Evolutionary conservation across 371 early-diverging fungal species (phyloP).

Genomic region (Apophysomyces variabilis): DNA sequence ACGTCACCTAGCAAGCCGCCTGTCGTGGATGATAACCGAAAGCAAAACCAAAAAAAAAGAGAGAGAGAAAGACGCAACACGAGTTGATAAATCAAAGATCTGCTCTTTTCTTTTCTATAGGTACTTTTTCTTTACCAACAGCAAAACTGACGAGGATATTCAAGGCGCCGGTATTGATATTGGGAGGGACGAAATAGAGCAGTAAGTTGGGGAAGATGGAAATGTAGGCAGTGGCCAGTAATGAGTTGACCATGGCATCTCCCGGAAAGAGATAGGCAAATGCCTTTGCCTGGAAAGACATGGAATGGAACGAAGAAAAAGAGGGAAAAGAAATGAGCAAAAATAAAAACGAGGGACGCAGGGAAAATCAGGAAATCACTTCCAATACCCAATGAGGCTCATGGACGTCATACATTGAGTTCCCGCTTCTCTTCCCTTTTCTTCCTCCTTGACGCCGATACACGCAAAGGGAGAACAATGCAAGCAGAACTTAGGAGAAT

Average conservation of each 20-base stretch:
- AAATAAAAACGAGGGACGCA: background rate
- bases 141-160: slow-evolving; percentile 85
- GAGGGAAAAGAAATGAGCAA: background rate
- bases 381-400: too few species aligned
- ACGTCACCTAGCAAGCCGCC: slow-evolving; percentile 86
- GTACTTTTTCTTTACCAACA: slow-evolving; percentile 55
- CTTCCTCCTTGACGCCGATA: too few species aligned
- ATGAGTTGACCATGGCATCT: slow-evolving; percentile 68
- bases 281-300: slow-evolving; percentile 48
- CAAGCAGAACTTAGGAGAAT: too few species aligned
- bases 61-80: too few species aligned
- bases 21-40: background rate
- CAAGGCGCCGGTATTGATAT: slow-evolving; percentile 72
- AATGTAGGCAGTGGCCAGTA: slow-evolving; percentile 83
- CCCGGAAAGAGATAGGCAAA: slow-evolving; percentile 66
- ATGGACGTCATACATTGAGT: too few species aligned
- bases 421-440: too few species aligned
- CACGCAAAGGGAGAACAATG: too few species aligned
- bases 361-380: too few species aligned
- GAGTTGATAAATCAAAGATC: background rate
- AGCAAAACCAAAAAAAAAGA: too few species aligned
- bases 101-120: background rate
- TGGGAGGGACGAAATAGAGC: slow-evolving; percentile 80
- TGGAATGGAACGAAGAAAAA: slow-evolving; percentile 13
- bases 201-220: slow-evolving; percentile 84